Evolutionary conservation across 116 monocot genomes (phyloP).

Genomic region (Posidonia oceanica): DNA sequence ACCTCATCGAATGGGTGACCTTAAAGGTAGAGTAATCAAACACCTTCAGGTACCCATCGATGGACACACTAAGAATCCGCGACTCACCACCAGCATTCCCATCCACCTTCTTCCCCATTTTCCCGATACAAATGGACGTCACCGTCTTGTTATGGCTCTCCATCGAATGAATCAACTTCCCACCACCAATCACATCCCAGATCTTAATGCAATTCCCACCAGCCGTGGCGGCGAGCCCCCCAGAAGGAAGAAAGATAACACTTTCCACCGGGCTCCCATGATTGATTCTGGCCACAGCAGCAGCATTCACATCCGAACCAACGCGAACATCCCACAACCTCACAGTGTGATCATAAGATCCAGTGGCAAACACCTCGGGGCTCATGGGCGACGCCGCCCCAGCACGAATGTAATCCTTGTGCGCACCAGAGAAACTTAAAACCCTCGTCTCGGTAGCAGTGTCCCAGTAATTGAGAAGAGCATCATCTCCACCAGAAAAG

Average conservation of each 20-base stretch:
- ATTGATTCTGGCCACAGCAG: conserved; percentile 13
- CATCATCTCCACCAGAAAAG: conserved; percentile 82
- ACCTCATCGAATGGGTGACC: conserved; percentile 77
- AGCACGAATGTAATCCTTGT: conserved; percentile 77
- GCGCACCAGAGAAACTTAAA: conserved; percentile 43
- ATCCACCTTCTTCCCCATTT: conserved; percentile 13
- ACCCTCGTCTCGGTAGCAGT: conserved; percentile 39
- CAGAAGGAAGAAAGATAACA: conserved; percentile 72
- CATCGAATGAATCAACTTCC: conserved; percentile 55
- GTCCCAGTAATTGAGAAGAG: conserved; percentile 72
- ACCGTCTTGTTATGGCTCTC: conserved; percentile 93
- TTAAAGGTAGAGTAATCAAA: conserved; percentile 68
- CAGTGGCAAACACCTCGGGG: conserved; percentile 61
- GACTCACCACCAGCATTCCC: conserved; percentile 22
- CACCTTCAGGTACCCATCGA: conserved; percentile 85
- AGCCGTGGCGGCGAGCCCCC: conserved; percentile 69
- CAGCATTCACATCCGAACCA: conserved; percentile 9
- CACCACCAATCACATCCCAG: conserved; percentile 83
- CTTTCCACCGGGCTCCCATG: conserved; percentile 71
- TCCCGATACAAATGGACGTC: conserved; percentile 43
- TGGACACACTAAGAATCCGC: conserved; percentile 65
- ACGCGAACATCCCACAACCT: conserved; percentile 75
- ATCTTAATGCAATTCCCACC: conserved; percentile 74
- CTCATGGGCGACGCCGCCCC: conserved; percentile 50
- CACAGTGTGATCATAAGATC: conserved; percentile 71